Evolutionary conservation across 371 early-diverging fungal genomes (phyloP).

Genomic region (Caulochytrium protostelioides): DNA sequence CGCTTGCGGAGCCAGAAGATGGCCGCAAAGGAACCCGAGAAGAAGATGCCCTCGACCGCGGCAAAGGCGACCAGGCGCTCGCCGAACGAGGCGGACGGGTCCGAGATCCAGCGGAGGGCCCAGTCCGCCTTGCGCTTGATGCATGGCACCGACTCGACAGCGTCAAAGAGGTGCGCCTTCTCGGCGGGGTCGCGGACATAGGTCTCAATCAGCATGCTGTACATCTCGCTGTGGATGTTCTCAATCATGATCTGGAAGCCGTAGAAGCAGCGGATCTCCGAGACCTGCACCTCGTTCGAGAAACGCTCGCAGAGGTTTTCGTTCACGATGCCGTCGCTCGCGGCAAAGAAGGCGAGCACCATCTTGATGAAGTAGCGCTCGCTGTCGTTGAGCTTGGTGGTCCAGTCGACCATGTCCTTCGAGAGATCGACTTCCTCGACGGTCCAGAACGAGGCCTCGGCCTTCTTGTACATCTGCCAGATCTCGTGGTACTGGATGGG

Average conservation of each 20-base stretch:
- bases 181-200: constrained; percentile 84
- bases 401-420: constrained; percentile 90
- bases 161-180: constrained; percentile 82
- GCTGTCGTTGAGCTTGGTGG: constrained; percentile 64
- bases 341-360: constrained; percentile 99
- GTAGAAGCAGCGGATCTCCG: constrained; percentile 97
- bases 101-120: constrained; percentile 94
- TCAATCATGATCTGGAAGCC: constrained; percentile 99
- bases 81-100: constrained; percentile 66
- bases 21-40: constrained; percentile 96
- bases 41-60: constrained; percentile 99
- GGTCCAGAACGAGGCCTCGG: constrained; percentile 97
- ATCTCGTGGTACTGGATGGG: constrained; percentile 92
- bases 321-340: constrained; percentile 98
- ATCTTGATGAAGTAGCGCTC: constrained; percentile 94
- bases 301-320: constrained; percentile 96
- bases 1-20: constrained; percentile 99
- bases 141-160: constrained; percentile 90
- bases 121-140: constrained; percentile 96
- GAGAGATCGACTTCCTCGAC: constrained; percentile 97
- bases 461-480: constrained; percentile 99
- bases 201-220: constrained; percentile 94
- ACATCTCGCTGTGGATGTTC: constrained; percentile 98
- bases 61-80: constrained; percentile 97
- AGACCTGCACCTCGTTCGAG: constrained; percentile 90